phyloP scores from a whole-genome alignment of 2,329 filamentous ascomycete genomes.

The Exophiala spinifera region DNA sequence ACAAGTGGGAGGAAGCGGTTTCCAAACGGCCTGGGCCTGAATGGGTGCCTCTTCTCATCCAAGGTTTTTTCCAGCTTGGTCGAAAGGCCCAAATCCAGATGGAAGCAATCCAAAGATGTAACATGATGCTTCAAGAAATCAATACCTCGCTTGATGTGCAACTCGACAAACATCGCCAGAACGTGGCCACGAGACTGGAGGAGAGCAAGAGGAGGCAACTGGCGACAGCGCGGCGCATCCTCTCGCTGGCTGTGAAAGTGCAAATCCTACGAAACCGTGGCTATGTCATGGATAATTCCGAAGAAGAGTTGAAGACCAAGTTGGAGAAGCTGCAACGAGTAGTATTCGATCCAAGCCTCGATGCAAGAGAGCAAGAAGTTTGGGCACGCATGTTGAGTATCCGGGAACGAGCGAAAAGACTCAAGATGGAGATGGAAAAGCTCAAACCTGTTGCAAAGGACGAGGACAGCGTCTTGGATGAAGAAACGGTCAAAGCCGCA shows the following conservation, averaged over 20 bases:
- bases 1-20: conserved; percentile 64
- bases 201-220: conserved; percentile 60
- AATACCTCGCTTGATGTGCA: conserved; percentile 59
- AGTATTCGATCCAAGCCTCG: conserved; percentile 59
- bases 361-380: conserved; percentile 61
- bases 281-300: conserved; percentile 62
- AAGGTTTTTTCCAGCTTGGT: conserved; percentile 59
- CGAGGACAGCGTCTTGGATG: conserved; percentile 49
- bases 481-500: conserved; percentile 57
- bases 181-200: conserved; percentile 56
- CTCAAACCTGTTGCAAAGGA: conserved; percentile 40
- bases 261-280: conserved; percentile 62
- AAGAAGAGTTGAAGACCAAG: conserved; percentile 63
- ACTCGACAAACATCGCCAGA: conserved; percentile 59
- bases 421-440: conserved; percentile 60
- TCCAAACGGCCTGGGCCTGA: conserved; percentile 56
- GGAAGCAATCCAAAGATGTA: conserved; percentile 56
- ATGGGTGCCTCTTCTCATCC: conserved; percentile 59
- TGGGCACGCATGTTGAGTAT: conserved; percentile 65
- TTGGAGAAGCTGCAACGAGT: conserved; percentile 56
- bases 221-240: conserved; percentile 57
- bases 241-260: conserved; percentile 61
- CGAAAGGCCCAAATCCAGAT: conserved; percentile 57
- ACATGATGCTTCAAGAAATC: conserved; percentile 61
- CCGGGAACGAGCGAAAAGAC: conserved; percentile 55